These are phyloP conservation scores for Talaromyces borbonicus DNA, from an alignment of 495 filamentous ascomycete genomes.

Conservation along the genomic window DNA sequence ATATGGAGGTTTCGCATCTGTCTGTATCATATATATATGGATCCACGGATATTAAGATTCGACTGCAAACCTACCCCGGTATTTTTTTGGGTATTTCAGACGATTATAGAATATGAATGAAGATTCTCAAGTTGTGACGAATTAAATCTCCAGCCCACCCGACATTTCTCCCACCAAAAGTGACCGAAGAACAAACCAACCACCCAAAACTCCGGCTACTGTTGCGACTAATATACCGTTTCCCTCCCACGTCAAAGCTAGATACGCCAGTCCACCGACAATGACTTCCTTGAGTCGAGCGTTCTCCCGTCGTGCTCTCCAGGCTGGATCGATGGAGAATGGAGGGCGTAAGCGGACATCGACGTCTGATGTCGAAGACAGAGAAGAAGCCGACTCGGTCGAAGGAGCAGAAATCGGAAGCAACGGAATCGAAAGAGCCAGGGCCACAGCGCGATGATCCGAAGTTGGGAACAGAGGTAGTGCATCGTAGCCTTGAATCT, in stretches of 20 bases:
- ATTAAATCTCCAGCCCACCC: neutral
- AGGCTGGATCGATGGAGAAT: slow-evolving; percentile 44
- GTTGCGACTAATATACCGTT: slow-evolving; percentile 37
- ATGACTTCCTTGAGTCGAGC: slow-evolving; percentile 47
- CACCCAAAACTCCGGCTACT: slow-evolving; percentile 31
- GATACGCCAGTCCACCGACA: slow-evolving; percentile 47
- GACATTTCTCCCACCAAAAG: slow-evolving; percentile 12
- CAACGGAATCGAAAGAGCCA: slow-evolving; percentile 51
- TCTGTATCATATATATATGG: no score
- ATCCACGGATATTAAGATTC: no score
- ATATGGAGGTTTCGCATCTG: no score
- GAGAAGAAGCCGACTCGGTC: no score
- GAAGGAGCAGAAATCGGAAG: slow-evolving; percentile 14
- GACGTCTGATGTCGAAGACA: slow-evolving; percentile 10
- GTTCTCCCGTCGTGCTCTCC: slow-evolving; percentile 35
- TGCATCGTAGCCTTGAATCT: slow-evolving; percentile 53
- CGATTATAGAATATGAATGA: neutral
- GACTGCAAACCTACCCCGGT: neutral
- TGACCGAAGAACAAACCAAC: slow-evolving; percentile 36
- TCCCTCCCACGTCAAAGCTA: slow-evolving; percentile 53
- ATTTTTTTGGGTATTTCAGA: neutral
- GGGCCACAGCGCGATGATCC: slow-evolving; percentile 77
- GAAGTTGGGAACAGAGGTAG: slow-evolving; percentile 66
- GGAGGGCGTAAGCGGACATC: slow-evolving; percentile 29
- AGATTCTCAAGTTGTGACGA: neutral